Base-by-base conservation (phyloP, 257 asterid species). In the Lithospermum erythrorhizon region DNA sequence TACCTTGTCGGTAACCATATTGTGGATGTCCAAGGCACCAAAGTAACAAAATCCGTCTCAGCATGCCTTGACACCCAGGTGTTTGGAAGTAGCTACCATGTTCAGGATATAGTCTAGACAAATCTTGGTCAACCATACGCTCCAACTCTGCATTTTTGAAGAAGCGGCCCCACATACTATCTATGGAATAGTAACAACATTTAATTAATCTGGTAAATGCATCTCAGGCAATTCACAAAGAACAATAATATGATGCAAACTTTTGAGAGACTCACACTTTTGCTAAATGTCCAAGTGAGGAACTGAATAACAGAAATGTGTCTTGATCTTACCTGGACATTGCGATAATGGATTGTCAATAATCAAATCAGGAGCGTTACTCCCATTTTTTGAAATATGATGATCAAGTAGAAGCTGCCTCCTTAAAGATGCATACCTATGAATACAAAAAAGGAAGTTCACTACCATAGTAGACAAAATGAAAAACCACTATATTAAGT, bases 101-200 rank as follows among this genome's bases (percentile, higher is more conserved):
- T 73, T 88, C 98, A 72, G 96, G 96, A 81, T 91, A 91, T 69
- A 91, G 76, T 19, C 96, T 96, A 2, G 95, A 79, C 78, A 88
- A 79, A 81, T 91, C 98, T 77, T 91, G 95, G 74, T 91, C 98
- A 63, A 91, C 86, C 98, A 86, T 84, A 63, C 84, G 82, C 82
- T 91, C 98, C 64, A 91, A 73, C 72, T 91, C 96, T n/a, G 98
- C 96, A 68, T 84, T 88, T 71, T 72, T 81, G 76, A 91, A 88
- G 78, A 88, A 91, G 35, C 95, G 96, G 58, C 96, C 87, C 96
- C 98, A 91, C 94, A 78, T 87, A 83, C 98, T 91, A 78, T 88
- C 96, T 91, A 74, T 72, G 67, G 57, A 61, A 59, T 32, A 53
- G n/a, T 16, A 55, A 30, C 9, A 30, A 54, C 32, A 45, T 30